Percentiles rank a stretch among this genome's conserved stretches.
Evolutionary conservation across 2,329 filamentous ascomycete genomes (phyloP).

Genomic region (Madurella mycetomatis): DNA sequence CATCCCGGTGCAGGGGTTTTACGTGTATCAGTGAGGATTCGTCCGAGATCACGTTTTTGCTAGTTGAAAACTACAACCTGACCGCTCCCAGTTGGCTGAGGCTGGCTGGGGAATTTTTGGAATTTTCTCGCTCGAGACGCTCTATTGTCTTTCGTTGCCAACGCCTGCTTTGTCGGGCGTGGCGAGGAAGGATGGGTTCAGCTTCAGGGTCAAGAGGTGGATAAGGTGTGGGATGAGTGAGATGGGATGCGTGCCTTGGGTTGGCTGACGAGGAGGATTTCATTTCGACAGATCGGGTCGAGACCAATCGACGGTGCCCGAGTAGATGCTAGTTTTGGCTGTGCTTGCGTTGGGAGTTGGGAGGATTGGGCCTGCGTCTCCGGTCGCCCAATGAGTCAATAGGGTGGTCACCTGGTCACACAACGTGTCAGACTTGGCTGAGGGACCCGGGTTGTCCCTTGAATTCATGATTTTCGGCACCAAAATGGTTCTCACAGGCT

Average conservation of each 20-base stretch:
- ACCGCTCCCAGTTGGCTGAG: constrained; percentile 68
- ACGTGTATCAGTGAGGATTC: constrained; percentile 81
- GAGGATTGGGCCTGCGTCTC: background rate
- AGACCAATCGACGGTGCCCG: background rate
- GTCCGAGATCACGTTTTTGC: constrained; percentile 85
- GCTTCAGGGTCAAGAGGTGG: background rate
- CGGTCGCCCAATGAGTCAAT: constrained; percentile 12
- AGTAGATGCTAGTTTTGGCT: background rate
- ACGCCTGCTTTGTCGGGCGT: constrained; percentile 41
- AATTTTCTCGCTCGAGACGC: constrained; percentile 38
- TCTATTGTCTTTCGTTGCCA: constrained; percentile 48
- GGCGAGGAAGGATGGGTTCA: constrained; percentile 45
- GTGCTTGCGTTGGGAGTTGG: background rate
- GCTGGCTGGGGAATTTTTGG: constrained; percentile 78
- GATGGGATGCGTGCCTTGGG: background rate
- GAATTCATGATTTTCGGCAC: no score
- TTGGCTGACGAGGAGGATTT: background rate
- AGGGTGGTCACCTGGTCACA: constrained; percentile 1
- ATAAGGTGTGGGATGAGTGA: background rate
- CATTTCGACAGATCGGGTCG: background rate
- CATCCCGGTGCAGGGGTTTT: constrained; percentile 71
- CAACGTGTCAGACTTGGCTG: constrained; percentile 9
- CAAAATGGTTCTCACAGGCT: background rate
- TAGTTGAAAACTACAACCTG: constrained; percentile 83
- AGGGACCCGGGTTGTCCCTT: background rate